Percentiles rank a stretch among this genome's conserved stretches.
Conservation (phyloP, 208 protist genomes). For the Crithidia mellificae region DNA sequence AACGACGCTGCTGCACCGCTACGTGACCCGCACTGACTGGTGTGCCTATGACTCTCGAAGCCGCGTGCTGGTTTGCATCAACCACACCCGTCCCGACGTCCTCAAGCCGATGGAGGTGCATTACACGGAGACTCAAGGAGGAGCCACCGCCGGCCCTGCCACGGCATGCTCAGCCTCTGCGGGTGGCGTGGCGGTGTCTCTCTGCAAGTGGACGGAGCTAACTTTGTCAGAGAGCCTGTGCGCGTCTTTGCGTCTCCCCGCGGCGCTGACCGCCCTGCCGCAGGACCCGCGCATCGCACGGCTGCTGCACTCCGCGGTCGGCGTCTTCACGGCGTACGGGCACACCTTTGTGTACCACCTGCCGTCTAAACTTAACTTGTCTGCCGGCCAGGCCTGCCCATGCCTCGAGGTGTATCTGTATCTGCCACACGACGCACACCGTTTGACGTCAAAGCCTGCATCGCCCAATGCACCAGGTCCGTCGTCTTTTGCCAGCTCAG, state of each 20-base stretch:
- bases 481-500: neutral
- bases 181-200: slow-evolving; percentile 4
- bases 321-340: slow-evolving; percentile 44
- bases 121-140: neutral
- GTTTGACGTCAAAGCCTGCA: neutral
- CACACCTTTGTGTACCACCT: slow-evolving; percentile 47
- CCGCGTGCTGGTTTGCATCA: slow-evolving; percentile 43
- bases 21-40: slow-evolving; percentile 49
- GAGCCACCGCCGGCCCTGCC: too few relatives aligned
- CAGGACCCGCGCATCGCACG: neutral
- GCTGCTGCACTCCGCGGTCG: slow-evolving; percentile 32
- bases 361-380: neutral
- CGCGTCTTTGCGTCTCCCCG: neutral
- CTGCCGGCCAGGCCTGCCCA: neutral
- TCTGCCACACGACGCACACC: neutral
- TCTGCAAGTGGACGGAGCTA: slow-evolving; percentile 28
- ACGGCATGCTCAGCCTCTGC: too few relatives aligned
- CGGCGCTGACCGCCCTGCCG: neutral
- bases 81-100: slow-evolving; percentile 34
- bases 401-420: slow-evolving; percentile 9
- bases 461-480: neutral
- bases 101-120: slow-evolving; percentile 56
- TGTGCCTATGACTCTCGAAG: slow-evolving; percentile 23
- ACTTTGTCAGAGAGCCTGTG: slow-evolving; percentile 27
- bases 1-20: slow-evolving; percentile 42